A percentile compares a stretch with the other conserved stretches of the same genome.
These are phyloP conservation scores for Usnea hakonensis DNA, from an alignment of 495 filamentous ascomycete species.

Conservation along the genomic window DNA sequence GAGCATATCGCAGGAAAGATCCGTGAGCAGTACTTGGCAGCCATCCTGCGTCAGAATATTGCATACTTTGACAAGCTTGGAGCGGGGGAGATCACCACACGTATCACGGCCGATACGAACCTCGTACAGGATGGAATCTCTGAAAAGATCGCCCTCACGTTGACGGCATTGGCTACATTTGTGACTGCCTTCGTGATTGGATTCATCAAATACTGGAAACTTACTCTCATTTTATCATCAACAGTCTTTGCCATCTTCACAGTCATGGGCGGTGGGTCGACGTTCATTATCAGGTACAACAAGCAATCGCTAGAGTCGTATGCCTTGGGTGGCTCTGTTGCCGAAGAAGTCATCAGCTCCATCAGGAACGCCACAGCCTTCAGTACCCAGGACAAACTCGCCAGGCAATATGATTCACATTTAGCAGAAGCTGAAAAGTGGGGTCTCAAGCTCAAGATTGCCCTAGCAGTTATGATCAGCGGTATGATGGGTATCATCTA, in stretches of 20 bases:
- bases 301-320: constrained; percentile 70
- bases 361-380: constrained; percentile 92
- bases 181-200: constrained; percentile 32
- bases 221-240: constrained; percentile 32
- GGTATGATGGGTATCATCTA: constrained; percentile 77
- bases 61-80: constrained; percentile 35
- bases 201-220: constrained; percentile 33
- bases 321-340: constrained; percentile 77
- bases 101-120: constrained; percentile 35
- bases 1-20: constrained; percentile 52
- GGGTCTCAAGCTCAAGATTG: constrained; percentile 66
- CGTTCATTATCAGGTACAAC: constrained; percentile 70
- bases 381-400: constrained; percentile 81
- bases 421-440: constrained; percentile 64
- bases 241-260: constrained; percentile 26
- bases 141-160: constrained; percentile 29
- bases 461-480: constrained; percentile 68
- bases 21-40: constrained; percentile 29
- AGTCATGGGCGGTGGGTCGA: constrained; percentile 35
- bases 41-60: constrained; percentile 37
- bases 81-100: constrained; percentile 33
- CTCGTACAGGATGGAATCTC: constrained; percentile 40
- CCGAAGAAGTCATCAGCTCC: constrained; percentile 91
- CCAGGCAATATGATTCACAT: constrained; percentile 71
- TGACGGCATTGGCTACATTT: constrained; percentile 31